These are phyloP conservation scores for Ceratobasidium theobromae DNA, from an alignment of 1,284 basidiomycete genomes.

Conservation along the genomic window DNA sequence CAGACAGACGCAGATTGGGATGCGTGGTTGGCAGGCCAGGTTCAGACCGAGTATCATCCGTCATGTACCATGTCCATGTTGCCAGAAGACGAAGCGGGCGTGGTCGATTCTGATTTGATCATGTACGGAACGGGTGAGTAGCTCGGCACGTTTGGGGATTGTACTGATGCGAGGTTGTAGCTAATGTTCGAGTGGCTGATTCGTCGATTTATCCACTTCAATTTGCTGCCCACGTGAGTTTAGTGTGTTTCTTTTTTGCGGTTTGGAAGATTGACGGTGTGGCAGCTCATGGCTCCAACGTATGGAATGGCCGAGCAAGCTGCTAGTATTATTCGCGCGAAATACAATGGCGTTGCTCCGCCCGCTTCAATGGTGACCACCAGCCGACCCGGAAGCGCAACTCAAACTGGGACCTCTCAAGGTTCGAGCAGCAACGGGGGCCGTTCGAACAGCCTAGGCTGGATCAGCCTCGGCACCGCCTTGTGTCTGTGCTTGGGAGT, in stretches of 20 bases:
- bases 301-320: conserved; percentile 74
- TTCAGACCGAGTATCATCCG: conserved; percentile 52
- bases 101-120: conserved; percentile 61
- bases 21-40: conserved; percentile 44
- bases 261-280: conserved; percentile 30
- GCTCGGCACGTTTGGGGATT: no score
- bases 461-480: not conserved
- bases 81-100: conserved; percentile 60
- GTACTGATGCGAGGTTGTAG: no score
- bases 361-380: conserved; percentile 34
- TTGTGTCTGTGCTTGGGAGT: not conserved
- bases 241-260: not conserved
- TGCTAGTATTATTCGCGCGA: conserved; percentile 58
- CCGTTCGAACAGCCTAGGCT: no score
- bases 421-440: no score
- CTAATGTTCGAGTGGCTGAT: conserved; percentile 58
- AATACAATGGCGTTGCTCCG: conserved; percentile 46
- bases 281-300: conserved; percentile 55
- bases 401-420: conserved; percentile 3
- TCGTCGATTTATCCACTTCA: conserved; percentile 56
- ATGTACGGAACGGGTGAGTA: conserved; percentile 63
- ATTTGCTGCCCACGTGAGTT: conserved; percentile 54
- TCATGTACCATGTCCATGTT: conserved; percentile 65
- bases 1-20: conserved; percentile 53
- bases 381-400: conserved; percentile 22